Percentiles rank a stretch among this genome's conserved stretches.
These are phyloP conservation scores for Furcasterigmium furcatum DNA, from an alignment of 2,329 filamentous ascomycete genomes.

Conservation along the genomic window DNA sequence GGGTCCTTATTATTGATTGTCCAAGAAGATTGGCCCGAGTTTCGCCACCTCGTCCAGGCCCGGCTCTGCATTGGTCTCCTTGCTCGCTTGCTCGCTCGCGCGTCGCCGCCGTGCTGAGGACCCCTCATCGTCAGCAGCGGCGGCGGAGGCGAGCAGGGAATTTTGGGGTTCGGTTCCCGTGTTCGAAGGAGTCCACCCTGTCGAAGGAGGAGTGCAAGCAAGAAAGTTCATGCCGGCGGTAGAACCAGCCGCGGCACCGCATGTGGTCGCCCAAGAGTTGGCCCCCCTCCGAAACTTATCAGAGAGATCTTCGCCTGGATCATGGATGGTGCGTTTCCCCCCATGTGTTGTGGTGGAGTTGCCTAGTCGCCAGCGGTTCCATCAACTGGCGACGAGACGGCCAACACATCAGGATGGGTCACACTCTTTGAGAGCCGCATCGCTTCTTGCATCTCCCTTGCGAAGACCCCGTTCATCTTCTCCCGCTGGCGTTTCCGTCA, in stretches of 20 bases:
- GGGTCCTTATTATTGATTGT: neutral
- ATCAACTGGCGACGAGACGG: conserved; percentile 81
- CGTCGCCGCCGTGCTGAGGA: no score
- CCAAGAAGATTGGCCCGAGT: neutral
- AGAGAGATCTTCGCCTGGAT: conserved; percentile 45
- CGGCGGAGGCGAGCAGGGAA: no score
- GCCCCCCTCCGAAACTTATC: conserved; percentile 32
- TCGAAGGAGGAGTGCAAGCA: neutral
- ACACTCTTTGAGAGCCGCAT: conserved; percentile 67
- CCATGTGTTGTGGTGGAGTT: conserved; percentile 58
- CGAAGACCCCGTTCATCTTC: conserved; percentile 27
- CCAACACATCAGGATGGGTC: conserved; percentile 87
- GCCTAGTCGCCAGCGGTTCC: conserved; percentile 58
- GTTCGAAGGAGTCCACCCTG: no score
- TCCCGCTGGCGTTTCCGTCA: conserved; percentile 30
- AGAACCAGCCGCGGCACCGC: conserved; percentile 2
- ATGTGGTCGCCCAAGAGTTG: neutral
- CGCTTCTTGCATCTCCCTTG: conserved; percentile 52
- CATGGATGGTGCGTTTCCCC: conserved; percentile 39
- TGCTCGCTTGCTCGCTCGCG: neutral
- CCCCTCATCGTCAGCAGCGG: no score
- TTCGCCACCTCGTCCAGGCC: neutral
- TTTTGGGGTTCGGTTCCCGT: no score
- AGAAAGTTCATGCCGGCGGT: conserved; percentile 1
- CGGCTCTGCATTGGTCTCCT: neutral